Evolutionary conservation across 495 filamentous ascomycete genomes (phyloP).

Genomic region (Pseudotulostoma volvatum): DNA sequence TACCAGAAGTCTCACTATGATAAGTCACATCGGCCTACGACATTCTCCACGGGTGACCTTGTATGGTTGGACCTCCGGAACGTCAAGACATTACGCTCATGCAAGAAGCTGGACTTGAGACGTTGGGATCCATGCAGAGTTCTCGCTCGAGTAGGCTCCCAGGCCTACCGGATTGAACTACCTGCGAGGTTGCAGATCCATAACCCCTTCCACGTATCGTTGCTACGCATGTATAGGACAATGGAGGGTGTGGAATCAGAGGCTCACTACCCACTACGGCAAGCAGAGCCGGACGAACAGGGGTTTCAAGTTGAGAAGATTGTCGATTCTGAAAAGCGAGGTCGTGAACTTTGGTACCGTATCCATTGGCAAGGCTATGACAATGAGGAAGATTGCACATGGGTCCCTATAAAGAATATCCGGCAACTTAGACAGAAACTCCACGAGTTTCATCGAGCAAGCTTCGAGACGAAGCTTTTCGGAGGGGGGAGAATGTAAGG

Average conservation of each 20-base stretch:
- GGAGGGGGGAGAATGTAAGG: too few species aligned
- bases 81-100: not conserved
- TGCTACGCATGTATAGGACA: not conserved
- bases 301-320: not conserved
- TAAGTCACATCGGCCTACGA: not conserved
- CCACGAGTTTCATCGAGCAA: too few species aligned
- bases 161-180: not conserved
- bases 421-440: too few species aligned
- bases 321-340: not conserved
- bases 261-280: not conserved
- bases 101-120: not conserved
- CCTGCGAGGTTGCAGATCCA: not conserved
- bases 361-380: not conserved
- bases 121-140: not conserved
- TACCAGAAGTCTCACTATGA: not conserved
- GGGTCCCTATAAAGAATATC: too few species aligned
- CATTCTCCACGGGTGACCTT: not conserved
- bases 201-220: not conserved
- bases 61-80: not conserved
- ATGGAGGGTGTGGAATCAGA: not conserved
- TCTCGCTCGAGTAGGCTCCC: not conserved
- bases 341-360: not conserved
- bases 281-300: not conserved
- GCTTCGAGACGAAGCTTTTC: too few species aligned
- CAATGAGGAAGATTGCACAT: not conserved